Evolutionary conservation across 2,329 filamentous ascomycete genomes (phyloP).

Genomic region (Cladosporium phlei): DNA sequence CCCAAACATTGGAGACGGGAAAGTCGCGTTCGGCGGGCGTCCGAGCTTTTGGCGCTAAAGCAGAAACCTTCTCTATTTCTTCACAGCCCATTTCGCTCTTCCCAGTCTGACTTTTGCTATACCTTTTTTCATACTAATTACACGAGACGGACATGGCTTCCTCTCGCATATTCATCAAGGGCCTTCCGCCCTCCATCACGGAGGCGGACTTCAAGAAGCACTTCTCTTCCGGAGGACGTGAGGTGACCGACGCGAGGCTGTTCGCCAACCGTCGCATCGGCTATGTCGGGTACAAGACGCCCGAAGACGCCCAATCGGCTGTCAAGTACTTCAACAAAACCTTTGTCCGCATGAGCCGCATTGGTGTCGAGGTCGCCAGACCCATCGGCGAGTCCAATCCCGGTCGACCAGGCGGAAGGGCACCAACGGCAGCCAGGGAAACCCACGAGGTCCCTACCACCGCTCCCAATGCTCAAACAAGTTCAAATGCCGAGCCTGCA

Average conservation of each 20-base stretch:
- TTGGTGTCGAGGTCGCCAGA: slow-evolving; percentile 80
- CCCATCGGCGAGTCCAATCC: slow-evolving; percentile 54
- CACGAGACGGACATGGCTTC: slow-evolving; percentile 69
- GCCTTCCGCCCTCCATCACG: slow-evolving; percentile 77
- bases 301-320: slow-evolving; percentile 73
- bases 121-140: not conserved
- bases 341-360: slow-evolving; percentile 93
- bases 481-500: slow-evolving; percentile 35
- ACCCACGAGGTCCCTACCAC: not conserved
- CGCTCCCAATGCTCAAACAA: not conserved
- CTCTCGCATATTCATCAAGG: slow-evolving; percentile 67
- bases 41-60: slow-evolving; percentile 8
- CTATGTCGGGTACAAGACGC: slow-evolving; percentile 86
- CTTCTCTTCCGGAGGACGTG: slow-evolving; percentile 65
- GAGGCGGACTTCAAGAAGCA: slow-evolving; percentile 85
- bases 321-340: slow-evolving; percentile 94
- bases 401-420: not conserved
- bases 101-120: not conserved
- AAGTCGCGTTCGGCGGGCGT: slow-evolving; percentile 1
- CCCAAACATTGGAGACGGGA: slow-evolving; percentile 2
- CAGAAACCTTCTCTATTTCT: slow-evolving; percentile 1
- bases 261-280: slow-evolving; percentile 86
- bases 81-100: not conserved
- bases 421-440: slow-evolving; percentile 11
- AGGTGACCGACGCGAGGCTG: slow-evolving; percentile 88